phyloP scores from a whole-genome alignment of 2,329 filamentous ascomycete genomes.

The Fusarium ramigenum region DNA sequence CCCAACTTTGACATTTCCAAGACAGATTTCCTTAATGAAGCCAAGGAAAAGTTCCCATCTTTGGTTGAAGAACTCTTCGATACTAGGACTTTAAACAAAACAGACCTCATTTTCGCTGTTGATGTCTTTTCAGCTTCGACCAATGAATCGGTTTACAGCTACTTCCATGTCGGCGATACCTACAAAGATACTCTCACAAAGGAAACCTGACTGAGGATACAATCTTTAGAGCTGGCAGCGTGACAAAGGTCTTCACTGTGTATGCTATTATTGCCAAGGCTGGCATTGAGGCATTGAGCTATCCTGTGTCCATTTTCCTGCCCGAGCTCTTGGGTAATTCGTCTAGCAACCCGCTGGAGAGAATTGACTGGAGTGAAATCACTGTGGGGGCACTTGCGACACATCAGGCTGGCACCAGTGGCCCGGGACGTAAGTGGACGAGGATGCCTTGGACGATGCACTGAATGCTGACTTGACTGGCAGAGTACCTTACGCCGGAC shows the following conservation, averaged over 20 bases:
- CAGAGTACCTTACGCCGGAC: not conserved
- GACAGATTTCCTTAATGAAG: constrained; percentile 1
- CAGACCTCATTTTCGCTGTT: constrained; percentile 30
- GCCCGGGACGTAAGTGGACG: not conserved
- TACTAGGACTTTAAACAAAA: constrained; percentile 7
- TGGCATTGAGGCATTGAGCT: constrained; percentile 24
- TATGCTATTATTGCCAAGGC: constrained; percentile 30
- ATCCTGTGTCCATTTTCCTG: constrained; percentile 28
- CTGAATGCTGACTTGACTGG: not conserved
- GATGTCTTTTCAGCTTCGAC: constrained; percentile 42
- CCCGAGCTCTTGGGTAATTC: constrained; percentile 31
- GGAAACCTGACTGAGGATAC: constrained; percentile 24
- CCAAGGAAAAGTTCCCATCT: constrained; percentile 17
- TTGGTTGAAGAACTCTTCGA: constrained; percentile 21
- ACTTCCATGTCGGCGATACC: constrained; percentile 30
- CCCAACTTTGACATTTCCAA: constrained; percentile 33
- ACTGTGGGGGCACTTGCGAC: constrained; percentile 31
- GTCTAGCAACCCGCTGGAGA: not conserved
- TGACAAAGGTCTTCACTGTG: constrained; percentile 26
- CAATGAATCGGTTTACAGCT: constrained; percentile 38
- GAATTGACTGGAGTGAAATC: constrained; percentile 28
- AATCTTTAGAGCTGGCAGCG: constrained; percentile 21
- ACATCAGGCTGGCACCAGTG: constrained; percentile 33
- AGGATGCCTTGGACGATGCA: accelerated
- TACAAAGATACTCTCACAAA: constrained; percentile 25